Evolutionary conservation across 78 protist genomes (phyloP).

Genomic region (Dictyostelium firmibasis): DNA sequence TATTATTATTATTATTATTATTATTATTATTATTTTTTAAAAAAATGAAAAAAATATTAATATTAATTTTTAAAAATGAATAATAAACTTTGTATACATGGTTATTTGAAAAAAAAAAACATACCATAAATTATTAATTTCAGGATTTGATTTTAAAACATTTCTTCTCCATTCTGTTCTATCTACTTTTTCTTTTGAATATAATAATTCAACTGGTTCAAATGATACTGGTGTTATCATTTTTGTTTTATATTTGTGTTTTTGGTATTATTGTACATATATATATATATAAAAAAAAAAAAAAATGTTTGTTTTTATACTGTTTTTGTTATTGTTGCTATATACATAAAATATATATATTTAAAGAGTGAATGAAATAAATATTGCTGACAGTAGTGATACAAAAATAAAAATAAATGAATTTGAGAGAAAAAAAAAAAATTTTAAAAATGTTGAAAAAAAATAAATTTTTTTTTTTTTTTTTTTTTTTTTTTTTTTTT

Average conservation of each 20-base stretch:
- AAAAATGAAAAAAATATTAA: not conserved
- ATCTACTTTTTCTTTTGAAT: slow-evolving; percentile 57
- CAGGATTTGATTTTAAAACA: slow-evolving; percentile 62
- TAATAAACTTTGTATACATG: too few species aligned
- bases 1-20: too few species aligned
- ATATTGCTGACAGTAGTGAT: not conserved
- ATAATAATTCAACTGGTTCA: slow-evolving; percentile 22
- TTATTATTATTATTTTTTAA: too few species aligned
- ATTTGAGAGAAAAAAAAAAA: not conserved
- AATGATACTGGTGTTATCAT: slow-evolving; percentile 3
- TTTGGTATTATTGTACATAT: not conserved
- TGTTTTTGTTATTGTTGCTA: not conserved
- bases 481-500: not conserved
- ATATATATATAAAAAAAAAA: not conserved
- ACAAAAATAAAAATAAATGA: not conserved
- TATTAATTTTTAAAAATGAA: not conserved
- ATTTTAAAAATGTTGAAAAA: not conserved
- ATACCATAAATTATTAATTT: slow-evolving; percentile 52
- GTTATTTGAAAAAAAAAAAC: too few species aligned
- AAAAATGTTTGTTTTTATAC: not conserved
- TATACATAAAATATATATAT: not conserved
- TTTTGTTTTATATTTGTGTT: not conserved
- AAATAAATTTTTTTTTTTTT: not conserved
- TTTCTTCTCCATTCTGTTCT: slow-evolving; percentile 74
- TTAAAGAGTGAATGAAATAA: not conserved